Percentiles rank a stretch among this genome's conserved stretches.
These are phyloP conservation scores for Backusella sp. DNA, from an alignment of 192 early-diverging fungal genomes.

Conservation along the genomic window DNA sequence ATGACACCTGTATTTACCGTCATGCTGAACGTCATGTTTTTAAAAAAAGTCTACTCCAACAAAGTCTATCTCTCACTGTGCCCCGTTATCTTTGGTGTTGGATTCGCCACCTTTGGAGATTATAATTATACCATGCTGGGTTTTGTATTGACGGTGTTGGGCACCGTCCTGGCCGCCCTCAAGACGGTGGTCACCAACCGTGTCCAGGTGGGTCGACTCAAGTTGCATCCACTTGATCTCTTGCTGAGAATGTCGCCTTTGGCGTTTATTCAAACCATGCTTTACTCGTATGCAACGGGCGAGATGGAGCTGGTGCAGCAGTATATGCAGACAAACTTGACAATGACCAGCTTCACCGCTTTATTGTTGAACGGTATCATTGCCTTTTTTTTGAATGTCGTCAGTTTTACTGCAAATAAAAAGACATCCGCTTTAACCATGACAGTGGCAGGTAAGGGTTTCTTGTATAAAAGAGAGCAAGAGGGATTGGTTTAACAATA, in stretches of 20 bases:
- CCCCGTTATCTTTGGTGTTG: conserved; percentile 73
- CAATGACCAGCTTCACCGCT: conserved; percentile 43
- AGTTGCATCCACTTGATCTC: conserved; percentile 80
- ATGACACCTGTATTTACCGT: conserved; percentile 84
- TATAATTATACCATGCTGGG: conserved; percentile 73
- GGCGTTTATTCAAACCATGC: conserved; percentile 70
- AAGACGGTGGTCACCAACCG: conserved; percentile 87
- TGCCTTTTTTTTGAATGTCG: conserved; percentile 87
- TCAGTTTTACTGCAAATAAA: conserved; percentile 84
- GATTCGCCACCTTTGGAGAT: conserved; percentile 81
- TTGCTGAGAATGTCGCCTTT: conserved; percentile 77
- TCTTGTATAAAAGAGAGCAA: not conserved
- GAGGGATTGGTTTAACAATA: not conserved
- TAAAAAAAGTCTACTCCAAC: conserved; percentile 51
- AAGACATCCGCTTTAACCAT: conserved; percentile 83
- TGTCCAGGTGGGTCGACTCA: conserved; percentile 74
- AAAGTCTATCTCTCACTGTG: conserved; percentile 63
- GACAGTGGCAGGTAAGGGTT: conserved; percentile 58
- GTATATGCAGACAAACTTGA: conserved; percentile 47
- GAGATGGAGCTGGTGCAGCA: conserved; percentile 51
- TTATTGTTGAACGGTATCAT: conserved; percentile 75
- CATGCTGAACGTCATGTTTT: conserved; percentile 58
- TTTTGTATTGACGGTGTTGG: conserved; percentile 75
- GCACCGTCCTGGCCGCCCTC: conserved; percentile 71
- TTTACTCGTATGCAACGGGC: conserved; percentile 62